Conservation (phyloP, 495 filamentous ascomycete genomes). For the Hyaloscypha bicolor region DNA sequence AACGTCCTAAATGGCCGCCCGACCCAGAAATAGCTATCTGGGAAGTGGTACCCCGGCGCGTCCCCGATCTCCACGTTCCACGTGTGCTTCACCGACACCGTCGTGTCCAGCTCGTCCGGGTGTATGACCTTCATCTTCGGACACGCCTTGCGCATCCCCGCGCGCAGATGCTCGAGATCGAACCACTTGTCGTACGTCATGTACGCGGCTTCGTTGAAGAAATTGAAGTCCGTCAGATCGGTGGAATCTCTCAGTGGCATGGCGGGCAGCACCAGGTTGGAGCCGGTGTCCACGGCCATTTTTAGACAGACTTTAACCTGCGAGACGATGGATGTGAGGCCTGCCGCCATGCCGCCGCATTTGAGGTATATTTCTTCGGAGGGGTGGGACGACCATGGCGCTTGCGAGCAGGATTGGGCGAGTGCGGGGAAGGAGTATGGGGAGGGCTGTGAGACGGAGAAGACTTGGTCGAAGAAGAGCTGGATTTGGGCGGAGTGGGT, state of each 20-base stretch:
- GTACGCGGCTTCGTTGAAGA: conserved; percentile 31
- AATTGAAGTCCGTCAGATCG: conserved; percentile 33
- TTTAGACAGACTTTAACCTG: conserved; percentile 36
- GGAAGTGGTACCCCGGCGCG: conserved; percentile 25
- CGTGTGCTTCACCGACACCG: conserved; percentile 17
- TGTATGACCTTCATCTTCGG: conserved; percentile 34
- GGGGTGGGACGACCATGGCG: conserved; percentile 13
- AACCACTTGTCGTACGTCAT: conserved; percentile 35
- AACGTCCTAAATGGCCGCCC: conserved; percentile 30
- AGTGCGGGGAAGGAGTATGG: conserved; percentile 21
- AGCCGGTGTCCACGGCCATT: conserved; percentile 31
- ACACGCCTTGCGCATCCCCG: conserved; percentile 21
- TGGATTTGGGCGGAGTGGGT: conserved; percentile 12
- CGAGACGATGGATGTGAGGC: conserved; percentile 34
- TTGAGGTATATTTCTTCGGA: conserved; percentile 28
- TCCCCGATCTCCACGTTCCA: conserved; percentile 23
- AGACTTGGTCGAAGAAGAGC: conserved; percentile 32
- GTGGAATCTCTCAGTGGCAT: conserved; percentile 35
- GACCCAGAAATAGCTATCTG: conserved; percentile 30
- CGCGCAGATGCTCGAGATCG: conserved; percentile 29
- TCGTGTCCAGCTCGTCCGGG: conserved; percentile 21
- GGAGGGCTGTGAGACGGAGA: conserved; percentile 12
- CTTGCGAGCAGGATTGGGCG: conserved; percentile 20
- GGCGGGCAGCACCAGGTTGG: conserved; percentile 27
- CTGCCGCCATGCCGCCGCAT: conserved; percentile 32